These are phyloP conservation scores for Coniochaeta sp. DNA, from an alignment of 2,329 filamentous ascomycete species.

Conservation along the genomic window DNA sequence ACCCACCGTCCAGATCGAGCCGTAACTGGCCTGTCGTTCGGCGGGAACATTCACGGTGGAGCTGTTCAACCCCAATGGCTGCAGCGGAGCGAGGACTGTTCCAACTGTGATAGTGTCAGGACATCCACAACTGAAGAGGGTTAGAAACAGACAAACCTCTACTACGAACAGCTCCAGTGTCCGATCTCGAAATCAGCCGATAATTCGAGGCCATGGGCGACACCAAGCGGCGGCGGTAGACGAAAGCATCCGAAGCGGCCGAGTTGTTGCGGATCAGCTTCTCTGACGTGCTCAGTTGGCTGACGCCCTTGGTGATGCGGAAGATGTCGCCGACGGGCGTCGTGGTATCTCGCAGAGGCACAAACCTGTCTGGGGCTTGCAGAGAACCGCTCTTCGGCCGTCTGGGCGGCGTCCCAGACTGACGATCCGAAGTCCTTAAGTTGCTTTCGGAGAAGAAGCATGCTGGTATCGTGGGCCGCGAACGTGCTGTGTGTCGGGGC, in stretches of 20 bases:
- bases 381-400: slow-evolving; percentile 7
- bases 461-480: not conserved
- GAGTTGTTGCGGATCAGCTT: slow-evolving; percentile 34
- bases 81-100: slow-evolving; percentile 16
- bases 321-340: slow-evolving; percentile 34
- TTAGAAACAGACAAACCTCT: slow-evolving; percentile 14
- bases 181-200: slow-evolving; percentile 19
- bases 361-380: slow-evolving; percentile 39
- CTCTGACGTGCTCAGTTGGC: slow-evolving; percentile 35
- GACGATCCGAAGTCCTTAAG: not conserved
- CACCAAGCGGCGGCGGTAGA: slow-evolving; percentile 21
- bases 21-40: slow-evolving; percentile 47
- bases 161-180: slow-evolving; percentile 16
- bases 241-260: slow-evolving; percentile 35
- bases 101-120: slow-evolving; percentile 10
- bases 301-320: slow-evolving; percentile 32
- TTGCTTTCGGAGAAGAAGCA: slow-evolving; percentile 8
- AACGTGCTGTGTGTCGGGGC: not conserved
- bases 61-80: slow-evolving; percentile 6
- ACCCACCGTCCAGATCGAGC: slow-evolving; percentile 71
- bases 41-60: not conserved
- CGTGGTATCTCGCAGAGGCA: slow-evolving; percentile 32
- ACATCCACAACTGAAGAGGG: not conserved
- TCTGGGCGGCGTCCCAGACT: not conserved
- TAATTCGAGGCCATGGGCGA: slow-evolving; percentile 15